These are phyloP conservation scores for Pseudocercospora fijiensis DNA, from an alignment of 2,329 filamentous ascomycete species.

Conservation along the genomic window DNA sequence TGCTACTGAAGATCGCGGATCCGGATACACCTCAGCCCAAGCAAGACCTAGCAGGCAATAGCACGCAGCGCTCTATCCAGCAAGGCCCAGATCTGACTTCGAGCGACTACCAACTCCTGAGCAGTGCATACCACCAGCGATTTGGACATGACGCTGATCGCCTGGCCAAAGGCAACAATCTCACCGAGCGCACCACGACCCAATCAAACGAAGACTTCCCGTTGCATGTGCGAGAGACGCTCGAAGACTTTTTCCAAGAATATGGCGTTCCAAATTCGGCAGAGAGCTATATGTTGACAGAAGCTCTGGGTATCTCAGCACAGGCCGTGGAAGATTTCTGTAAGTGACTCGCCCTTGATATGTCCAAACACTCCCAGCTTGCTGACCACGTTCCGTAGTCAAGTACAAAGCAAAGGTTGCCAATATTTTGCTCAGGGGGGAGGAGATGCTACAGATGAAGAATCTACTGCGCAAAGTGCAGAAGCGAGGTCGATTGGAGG, in stretches of 20 bases:
- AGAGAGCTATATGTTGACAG: constrained; percentile 19
- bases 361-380: background rate
- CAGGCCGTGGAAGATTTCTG: constrained; percentile 19
- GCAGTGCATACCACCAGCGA: background rate
- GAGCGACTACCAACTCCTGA: constrained; percentile 6
- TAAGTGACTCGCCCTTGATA: constrained; percentile 16
- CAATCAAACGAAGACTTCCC: constrained; percentile 1
- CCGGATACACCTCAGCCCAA: constrained; percentile 6
- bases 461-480: background rate
- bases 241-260: constrained; percentile 18
- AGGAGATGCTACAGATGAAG: constrained; percentile 5
- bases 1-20: background rate
- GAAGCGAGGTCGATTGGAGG: background rate
- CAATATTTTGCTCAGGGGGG: background rate
- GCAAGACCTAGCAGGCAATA: background rate
- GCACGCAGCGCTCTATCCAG: constrained; percentile 1
- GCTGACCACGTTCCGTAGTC: constrained; percentile 8
- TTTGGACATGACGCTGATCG: constrained; percentile 6
- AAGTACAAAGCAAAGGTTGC: background rate
- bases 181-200: background rate
- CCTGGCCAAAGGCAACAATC: constrained; percentile 4
- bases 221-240: constrained; percentile 14
- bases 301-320: constrained; percentile 8
- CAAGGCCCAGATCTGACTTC: constrained; percentile 6
- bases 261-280: constrained; percentile 15